Base-by-base conservation (phyloP, 1,139 yeast species). In the Nakaseomyces sp. region DNA sequence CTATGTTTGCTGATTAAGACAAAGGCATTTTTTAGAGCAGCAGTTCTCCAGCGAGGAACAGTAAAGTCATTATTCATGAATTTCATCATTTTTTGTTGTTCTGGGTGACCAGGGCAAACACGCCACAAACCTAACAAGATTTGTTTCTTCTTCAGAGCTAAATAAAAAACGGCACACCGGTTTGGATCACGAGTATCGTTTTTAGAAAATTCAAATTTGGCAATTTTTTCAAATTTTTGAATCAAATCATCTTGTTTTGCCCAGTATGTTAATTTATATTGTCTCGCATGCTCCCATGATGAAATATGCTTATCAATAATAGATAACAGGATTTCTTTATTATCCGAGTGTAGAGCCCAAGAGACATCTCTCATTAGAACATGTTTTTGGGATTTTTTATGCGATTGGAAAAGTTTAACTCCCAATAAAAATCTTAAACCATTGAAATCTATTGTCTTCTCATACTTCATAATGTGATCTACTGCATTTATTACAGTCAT, bases 1-100 rank as follows among this genome's bases (percentile, higher is more conserved):
- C 97, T 69, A 60, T 88, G 98, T 57, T 87, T 86, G 45, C 97
- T 88, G 49, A 91, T 64, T 37, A 91, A 67, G 0, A 88, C 97
- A 68, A 77, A 91, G 0, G 98, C 98, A 65, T 91, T 91, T 57
- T 91, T 91, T 56, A 77, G 66, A 0, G 98, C 96, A 0, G 96
- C 96, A 0, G 86, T 74, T 52, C 70, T 74, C 96, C 96, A 89
- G 42, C 96, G 69, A 9, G 74, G 71, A 45, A 77, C 75, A 1
- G 66, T 67, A 57, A 89, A 91, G 60, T 93, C 93, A 58, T 89
- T 82, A 17, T 71, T 70, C 54, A 91, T 67, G 54, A 91, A 82
- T 54, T 73, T 80, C 44, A 87, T 54, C 77, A 91, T 85, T 58
- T 89, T 88, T 33, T 75, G 77, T 53, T 81, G 88, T 56, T 93